phyloP scores from a whole-genome alignment of 2,329 filamentous ascomycete genomes.

The Chalaropsis thielavioides region DNA sequence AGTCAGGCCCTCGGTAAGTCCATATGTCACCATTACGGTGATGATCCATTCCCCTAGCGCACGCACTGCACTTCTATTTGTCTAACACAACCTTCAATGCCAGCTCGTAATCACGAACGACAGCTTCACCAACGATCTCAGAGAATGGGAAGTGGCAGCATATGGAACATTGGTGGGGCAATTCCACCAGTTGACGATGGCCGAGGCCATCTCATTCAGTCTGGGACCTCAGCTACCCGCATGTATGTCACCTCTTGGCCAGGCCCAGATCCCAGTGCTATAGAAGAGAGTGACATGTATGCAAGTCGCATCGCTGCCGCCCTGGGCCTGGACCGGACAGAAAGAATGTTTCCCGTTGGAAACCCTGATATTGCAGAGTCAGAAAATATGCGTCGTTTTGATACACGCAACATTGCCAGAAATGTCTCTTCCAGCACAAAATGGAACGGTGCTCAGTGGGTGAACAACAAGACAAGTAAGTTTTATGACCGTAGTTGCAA shows the following conservation, averaged over 20 bases:
- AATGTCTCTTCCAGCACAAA: conserved; percentile 15
- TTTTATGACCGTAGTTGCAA: background rate
- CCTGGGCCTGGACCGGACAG: conserved; percentile 58
- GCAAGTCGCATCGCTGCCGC: conserved; percentile 64
- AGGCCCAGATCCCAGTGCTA: conserved; percentile 28
- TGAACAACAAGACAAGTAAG: conserved; percentile 18
- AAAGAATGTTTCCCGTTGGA: conserved; percentile 44
- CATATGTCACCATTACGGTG: background rate
- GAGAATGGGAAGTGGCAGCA: conserved; percentile 5
- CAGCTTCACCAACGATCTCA: background rate
- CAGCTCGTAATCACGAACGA: conserved; percentile 4
- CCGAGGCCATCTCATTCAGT: conserved; percentile 48
- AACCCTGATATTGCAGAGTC: conserved; percentile 19
- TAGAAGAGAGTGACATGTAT: conserved; percentile 53
- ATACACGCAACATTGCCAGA: conserved; percentile 15
- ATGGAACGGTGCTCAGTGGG: conserved; percentile 33
- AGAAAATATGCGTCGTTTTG: conserved; percentile 22
- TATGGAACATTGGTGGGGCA: conserved; percentile 15
- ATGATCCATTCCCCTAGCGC: too few species aligned
- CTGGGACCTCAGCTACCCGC: conserved; percentile 53
- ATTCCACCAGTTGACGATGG: conserved; percentile 42
- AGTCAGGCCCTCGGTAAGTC: conserved; percentile 11
- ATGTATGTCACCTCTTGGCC: conserved; percentile 41
- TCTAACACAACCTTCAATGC: background rate
- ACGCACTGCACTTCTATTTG: background rate